Base-by-base conservation (phyloP, 768 basidiomycete species). In the Leccinum subgranulosum region DNA sequence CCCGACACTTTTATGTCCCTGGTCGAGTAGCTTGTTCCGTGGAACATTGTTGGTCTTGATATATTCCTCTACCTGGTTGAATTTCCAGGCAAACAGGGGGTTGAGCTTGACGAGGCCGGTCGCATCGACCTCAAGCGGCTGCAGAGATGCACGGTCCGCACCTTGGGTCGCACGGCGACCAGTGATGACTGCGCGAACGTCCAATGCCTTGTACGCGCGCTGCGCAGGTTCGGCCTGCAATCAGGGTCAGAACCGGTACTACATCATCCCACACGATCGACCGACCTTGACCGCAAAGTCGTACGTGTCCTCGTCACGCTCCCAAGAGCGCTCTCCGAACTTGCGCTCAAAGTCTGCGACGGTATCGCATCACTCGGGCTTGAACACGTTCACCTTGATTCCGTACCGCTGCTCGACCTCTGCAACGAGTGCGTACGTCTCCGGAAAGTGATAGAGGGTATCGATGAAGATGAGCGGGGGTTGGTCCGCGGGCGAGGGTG, bases 381-480 rank as follows among this genome's bases (percentile, higher is more conserved):
- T 87, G 77, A 86, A 96, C 7, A 91, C 83, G 69, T 87, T 81
- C 5, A 98, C 77, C 4, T 81, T 80, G 39, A 85, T 77, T n/a
- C 77, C 77, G 71, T 98, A 99, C 59, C 78, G 83, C 62, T 78
- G 70, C 66, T 87, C 84, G n/a, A 94, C 91, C n/a, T 86, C 84
- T 39, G 87, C 82, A 10, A 95, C 88, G 47, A 99, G 86, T 56
- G 86, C 85, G 66, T 97, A 88, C 5, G 97, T 98, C 76, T 98
- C 92, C 3, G 79, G 78, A 74, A 99, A 99, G 76, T 99, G 97
- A 70, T 98, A 94, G 14, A 98, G 79, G 0, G 97, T 98, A 76
- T 99, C 96, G 69, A 98, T 75, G 76, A 99, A 98, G 76, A 99
- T 94, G n/a, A 98, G 81, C 1, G 94, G 93, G 1, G 91, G 91